Base-by-base conservation (phyloP, 2,329 filamentous ascomycete species). In the Xylaria sp. region DNA sequence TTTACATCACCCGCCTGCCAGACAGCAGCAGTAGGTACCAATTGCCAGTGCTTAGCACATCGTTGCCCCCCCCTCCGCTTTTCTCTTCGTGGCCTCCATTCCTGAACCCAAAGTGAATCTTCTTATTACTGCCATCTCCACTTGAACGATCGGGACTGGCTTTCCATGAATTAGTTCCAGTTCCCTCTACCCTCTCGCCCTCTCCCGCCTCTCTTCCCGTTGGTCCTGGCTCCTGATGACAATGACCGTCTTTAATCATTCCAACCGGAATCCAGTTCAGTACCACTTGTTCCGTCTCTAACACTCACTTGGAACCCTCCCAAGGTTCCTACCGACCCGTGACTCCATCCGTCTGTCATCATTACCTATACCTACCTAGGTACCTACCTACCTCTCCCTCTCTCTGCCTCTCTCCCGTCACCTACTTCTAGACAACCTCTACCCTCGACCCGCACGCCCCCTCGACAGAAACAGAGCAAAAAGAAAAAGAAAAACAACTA, bases 261-360 rank as follows among this genome's bases (percentile, higher is more conserved):
- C 60, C 39, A 62, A 63, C 57, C 63, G 61, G 57, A 67, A 57
- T 69, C 58, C 56, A 51, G 55, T 57, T 64, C 54, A 58, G 50
- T 55, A 57, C 49, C 60, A 57, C 46, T 47, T 63, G 54, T 60
- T 63, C 53, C 60, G 61, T 52, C 67, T 69, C 64, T 71, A 69
- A 67, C 68, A 71, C 63, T 66, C 63, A 60, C 60, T 34, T 63
- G 63, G 68, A 67, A 70, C 66, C 68, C 64, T 59, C 54, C 50
- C 57, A 61, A 66, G 68, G 68, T 70, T 71, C 67, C 67, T 66
- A 52, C 57, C 57, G 58, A 58, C 54, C 54, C 38, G 44, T 46
- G 45, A 50, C 38, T n/a, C n/a, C 40, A 44, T 48, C 37, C 18
- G 7, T 1, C 26, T 34, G 37, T 24, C 18, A 40, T 38, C 29